Evolutionary conservation across 2,329 filamentous ascomycete species (phyloP).

Genomic region (Massarina eburnea): DNA sequence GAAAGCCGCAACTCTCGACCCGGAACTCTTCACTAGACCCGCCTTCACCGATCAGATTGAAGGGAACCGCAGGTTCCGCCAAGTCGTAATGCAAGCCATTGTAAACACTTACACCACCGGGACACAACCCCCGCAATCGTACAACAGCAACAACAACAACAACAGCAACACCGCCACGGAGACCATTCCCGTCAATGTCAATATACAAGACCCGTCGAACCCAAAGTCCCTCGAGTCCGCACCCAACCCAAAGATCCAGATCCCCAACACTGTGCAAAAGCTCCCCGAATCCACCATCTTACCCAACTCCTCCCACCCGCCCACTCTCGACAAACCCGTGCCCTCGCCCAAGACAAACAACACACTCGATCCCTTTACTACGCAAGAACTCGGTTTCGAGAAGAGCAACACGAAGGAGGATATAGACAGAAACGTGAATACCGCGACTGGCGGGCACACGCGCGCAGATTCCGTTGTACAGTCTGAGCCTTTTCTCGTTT

Average conservation of each 20-base stretch:
- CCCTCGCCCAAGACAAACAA: conserved; percentile 3
- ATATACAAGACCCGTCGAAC: too few relatives aligned
- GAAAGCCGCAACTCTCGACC: conserved; percentile 20
- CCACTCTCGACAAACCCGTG: conserved; percentile 5
- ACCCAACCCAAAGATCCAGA: too few relatives aligned
- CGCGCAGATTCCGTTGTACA: conserved; percentile 11
- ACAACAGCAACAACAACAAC: too few relatives aligned
- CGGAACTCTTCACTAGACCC: conserved; percentile 22
- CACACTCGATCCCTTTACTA: conserved; percentile 12
- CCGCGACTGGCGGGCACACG: not conserved
- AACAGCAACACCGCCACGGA: too few relatives aligned
- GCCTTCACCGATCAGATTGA: conserved; percentile 29
- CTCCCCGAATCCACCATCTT: too few relatives aligned
- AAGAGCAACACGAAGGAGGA: conserved; percentile 19
- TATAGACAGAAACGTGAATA: conserved; percentile 4
- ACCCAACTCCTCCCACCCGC: too few relatives aligned
- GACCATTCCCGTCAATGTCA: too few relatives aligned
- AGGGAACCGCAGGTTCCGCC: conserved; percentile 26
- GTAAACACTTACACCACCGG: conserved; percentile 26
- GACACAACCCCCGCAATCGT: too few relatives aligned
- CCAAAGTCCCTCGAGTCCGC: too few relatives aligned
- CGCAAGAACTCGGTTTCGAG: conserved; percentile 17
- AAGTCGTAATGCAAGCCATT: conserved; percentile 32
- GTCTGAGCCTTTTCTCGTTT: conserved; percentile 1
- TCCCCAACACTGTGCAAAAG: too few relatives aligned